These are phyloP conservation scores for Osmozyma mogii DNA, from an alignment of 805 yeast species.

Conservation along the genomic window DNA sequence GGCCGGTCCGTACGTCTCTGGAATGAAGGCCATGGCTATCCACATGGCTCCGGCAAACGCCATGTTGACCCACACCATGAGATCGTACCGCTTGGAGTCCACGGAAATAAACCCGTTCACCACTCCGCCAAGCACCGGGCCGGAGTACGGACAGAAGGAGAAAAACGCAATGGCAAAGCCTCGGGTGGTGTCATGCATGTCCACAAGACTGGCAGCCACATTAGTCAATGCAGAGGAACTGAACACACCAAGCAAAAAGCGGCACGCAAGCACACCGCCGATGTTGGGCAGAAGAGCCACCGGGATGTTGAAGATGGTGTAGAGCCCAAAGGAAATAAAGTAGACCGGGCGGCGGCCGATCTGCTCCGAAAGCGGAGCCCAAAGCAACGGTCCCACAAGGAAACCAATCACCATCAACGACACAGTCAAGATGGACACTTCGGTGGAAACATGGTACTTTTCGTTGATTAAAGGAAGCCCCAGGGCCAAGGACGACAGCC, in stretches of 20 bases:
- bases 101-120: slow-evolving; percentile 81
- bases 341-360: slow-evolving; percentile 84
- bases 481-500: slow-evolving; percentile 86
- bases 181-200: slow-evolving; percentile 73
- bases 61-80: slow-evolving; percentile 86
- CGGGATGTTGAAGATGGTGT: slow-evolving; percentile 76
- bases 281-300: slow-evolving; percentile 80
- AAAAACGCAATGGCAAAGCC: slow-evolving; percentile 88
- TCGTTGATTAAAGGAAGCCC: slow-evolving; percentile 64
- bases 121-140: slow-evolving; percentile 85
- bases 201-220: slow-evolving; percentile 90
- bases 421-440: slow-evolving; percentile 73
- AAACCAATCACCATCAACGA: slow-evolving; percentile 88
- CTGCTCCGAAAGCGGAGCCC: slow-evolving; percentile 86
- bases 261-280: slow-evolving; percentile 70
- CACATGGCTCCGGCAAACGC: slow-evolving; percentile 85
- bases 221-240: slow-evolving; percentile 75
- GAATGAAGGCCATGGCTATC: slow-evolving; percentile 55
- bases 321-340: slow-evolving; percentile 63
- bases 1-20: slow-evolving; percentile 90
- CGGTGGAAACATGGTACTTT: slow-evolving; percentile 60
- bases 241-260: slow-evolving; percentile 84
- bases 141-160: slow-evolving; percentile 88
- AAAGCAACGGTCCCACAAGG: slow-evolving; percentile 75
- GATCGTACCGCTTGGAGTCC: slow-evolving; percentile 57